Percentiles rank a stretch among this genome's conserved stretches.
These are phyloP conservation scores for Dendrocalamus latiflorus DNA, from an alignment of 202 grass and related monocot genomes.

Conservation along the genomic window DNA sequence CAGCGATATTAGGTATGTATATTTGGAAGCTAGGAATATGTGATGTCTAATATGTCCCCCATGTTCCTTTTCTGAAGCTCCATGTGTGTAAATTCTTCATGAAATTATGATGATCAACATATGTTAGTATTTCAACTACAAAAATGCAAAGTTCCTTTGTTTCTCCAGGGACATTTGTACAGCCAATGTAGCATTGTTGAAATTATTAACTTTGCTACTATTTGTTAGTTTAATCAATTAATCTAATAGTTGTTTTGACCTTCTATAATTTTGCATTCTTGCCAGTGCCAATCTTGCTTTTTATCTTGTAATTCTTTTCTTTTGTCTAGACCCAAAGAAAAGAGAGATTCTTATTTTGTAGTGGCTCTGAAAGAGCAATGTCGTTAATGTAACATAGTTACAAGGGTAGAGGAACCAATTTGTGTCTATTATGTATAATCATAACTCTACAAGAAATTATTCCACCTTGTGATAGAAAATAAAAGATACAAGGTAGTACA, in stretches of 20 bases:
- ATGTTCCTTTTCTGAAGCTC: constrained; percentile 6
- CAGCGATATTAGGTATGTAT: not conserved
- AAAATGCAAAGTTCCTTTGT: not conserved
- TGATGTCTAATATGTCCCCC: not conserved
- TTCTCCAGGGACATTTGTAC: not conserved
- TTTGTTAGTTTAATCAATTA: not conserved
- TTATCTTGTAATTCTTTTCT: no score
- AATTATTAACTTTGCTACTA: not conserved
- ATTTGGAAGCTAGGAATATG: not conserved
- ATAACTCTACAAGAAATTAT: no score
- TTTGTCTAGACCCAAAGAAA: no score
- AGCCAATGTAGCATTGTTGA: not conserved
- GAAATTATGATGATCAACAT: not conserved
- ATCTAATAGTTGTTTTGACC: not conserved
- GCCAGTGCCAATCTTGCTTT: no score
- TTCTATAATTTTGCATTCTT: no score
- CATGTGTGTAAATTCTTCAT: not conserved
- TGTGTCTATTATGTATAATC: no score
- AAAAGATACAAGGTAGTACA: no score
- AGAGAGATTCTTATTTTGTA: no score
- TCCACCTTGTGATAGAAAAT: no score
- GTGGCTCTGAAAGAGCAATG: no score
- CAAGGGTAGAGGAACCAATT: no score
- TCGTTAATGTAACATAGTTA: no score
- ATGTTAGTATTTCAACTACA: not conserved